These are phyloP conservation scores for Aspergillus coremiiformis DNA, from an alignment of 495 filamentous ascomycete genomes.

Conservation along the genomic window DNA sequence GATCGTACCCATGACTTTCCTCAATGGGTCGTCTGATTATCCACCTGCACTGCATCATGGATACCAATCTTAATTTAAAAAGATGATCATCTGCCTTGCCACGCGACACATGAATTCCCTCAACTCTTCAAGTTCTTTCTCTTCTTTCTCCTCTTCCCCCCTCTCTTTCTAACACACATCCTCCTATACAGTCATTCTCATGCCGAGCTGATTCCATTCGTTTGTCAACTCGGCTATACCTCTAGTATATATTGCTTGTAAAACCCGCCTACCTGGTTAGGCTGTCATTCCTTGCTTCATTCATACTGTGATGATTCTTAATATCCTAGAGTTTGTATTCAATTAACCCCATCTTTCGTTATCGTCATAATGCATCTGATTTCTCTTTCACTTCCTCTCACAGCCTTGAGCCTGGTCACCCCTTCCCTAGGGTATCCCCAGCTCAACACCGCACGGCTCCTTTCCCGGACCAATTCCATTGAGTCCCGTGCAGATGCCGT, in stretches of 20 bases:
- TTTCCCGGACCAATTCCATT: background rate
- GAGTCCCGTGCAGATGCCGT: conserved; percentile 53
- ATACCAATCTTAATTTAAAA: background rate
- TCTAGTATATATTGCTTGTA: conserved; percentile 5
- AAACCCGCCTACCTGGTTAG: background rate
- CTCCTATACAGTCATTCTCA: background rate
- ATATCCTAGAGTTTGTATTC: conserved; percentile 1
- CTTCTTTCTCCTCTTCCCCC: background rate
- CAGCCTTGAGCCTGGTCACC: conserved; percentile 22
- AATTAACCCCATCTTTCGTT: conserved; percentile 1
- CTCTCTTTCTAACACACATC: background rate
- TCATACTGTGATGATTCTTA: background rate
- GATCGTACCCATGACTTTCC: background rate
- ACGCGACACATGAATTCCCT: background rate
- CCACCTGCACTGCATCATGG: no score
- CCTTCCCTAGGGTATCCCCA: conserved; percentile 15
- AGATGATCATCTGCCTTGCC: background rate
- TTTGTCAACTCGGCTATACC: background rate
- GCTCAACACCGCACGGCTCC: background rate
- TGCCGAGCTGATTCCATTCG: background rate
- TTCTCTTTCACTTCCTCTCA: conserved; percentile 21
- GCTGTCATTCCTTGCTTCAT: conserved; percentile 6
- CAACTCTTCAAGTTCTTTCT: background rate
- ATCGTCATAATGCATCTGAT: conserved; percentile 25
- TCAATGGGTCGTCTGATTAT: background rate